Evolutionary conservation across 1,284 basidiomycete genomes (phyloP).

Genomic region (Lentinula novae-zelandiae): DNA sequence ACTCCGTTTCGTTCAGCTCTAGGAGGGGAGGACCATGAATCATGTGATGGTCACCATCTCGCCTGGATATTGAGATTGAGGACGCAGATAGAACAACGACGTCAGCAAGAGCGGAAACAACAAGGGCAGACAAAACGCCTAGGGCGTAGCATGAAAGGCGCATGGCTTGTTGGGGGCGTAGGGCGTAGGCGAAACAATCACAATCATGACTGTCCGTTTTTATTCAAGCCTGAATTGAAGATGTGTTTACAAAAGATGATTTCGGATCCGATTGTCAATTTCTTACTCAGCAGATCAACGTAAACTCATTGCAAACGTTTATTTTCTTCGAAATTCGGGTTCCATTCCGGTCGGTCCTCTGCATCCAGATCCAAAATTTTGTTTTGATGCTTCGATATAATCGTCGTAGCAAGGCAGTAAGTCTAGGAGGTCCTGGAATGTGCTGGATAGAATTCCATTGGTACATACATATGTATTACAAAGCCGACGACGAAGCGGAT

Average conservation of each 20-base stretch:
- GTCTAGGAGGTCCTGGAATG: slow-evolving; percentile 2
- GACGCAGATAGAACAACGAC: not conserved
- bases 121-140: slow-evolving; percentile 28
- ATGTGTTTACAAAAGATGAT: not conserved
- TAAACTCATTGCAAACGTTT: not conserved
- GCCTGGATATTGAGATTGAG: slow-evolving; percentile 9
- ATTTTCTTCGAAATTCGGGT: not conserved
- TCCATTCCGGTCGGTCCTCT: not conserved
- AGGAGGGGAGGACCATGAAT: slow-evolving; percentile 48
- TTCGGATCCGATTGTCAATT: not conserved
- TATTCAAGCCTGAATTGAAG: not conserved
- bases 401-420: not conserved
- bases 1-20: slow-evolving; percentile 70
- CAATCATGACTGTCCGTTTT: not conserved
- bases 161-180: slow-evolving; percentile 2
- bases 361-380: not conserved
- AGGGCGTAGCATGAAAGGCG: slow-evolving; percentile 22
- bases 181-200: not conserved
- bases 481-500: not conserved
- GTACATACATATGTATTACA: not conserved
- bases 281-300: slow-evolving; percentile 1
- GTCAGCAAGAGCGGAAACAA: slow-evolving; percentile 20
- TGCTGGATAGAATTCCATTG: not conserved
- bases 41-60: slow-evolving; percentile 37
- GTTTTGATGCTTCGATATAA: not conserved